A percentile compares a stretch with the other conserved stretches of the same genome.
These are phyloP conservation scores for Botrytis elliptica DNA, from an alignment of 2,329 filamentous ascomycete genomes.

Conservation along the genomic window DNA sequence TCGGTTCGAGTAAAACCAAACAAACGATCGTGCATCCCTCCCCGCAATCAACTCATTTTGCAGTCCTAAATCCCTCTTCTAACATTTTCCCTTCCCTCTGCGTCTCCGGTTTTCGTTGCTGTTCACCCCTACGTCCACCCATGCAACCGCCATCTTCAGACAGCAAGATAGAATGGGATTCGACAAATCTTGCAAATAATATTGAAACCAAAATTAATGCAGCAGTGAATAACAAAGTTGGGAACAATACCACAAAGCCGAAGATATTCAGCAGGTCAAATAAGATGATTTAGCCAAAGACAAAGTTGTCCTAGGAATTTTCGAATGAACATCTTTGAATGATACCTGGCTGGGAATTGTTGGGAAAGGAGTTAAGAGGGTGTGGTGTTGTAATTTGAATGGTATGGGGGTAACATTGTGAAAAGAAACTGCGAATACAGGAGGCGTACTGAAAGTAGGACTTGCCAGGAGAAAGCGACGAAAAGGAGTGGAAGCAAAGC, in stretches of 20 bases:
- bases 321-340: background rate
- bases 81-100: background rate
- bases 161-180: background rate
- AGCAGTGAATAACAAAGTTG: background rate
- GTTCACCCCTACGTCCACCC: background rate
- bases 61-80: background rate
- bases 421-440: background rate
- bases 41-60: background rate
- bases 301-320: background rate
- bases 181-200: background rate
- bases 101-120: background rate
- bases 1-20: too few relatives aligned
- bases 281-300: background rate
- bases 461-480: background rate
- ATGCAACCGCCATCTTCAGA: background rate
- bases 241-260: background rate
- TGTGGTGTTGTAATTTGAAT: background rate
- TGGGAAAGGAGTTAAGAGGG: background rate
- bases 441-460: background rate
- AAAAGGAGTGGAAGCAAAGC: background rate
- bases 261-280: background rate
- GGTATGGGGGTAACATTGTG: background rate
- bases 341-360: background rate
- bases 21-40: background rate
- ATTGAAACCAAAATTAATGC: background rate